Base-by-base conservation (phyloP, 805 yeast species). In the Kodamaea lidongshanica region DNA sequence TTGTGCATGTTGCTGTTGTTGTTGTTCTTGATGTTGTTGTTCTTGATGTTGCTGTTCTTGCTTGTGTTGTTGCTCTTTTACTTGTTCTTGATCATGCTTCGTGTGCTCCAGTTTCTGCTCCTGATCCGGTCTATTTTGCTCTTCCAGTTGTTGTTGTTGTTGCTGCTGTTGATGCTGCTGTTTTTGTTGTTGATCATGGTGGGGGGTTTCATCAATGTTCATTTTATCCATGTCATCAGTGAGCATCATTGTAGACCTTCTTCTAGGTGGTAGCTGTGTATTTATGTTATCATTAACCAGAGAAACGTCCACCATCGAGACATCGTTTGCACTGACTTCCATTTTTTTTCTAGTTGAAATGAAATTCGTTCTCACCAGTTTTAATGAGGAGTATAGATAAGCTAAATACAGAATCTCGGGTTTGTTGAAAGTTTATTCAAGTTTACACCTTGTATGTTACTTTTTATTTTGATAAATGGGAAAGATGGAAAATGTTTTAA, bases 191-290 rank as follows among this genome's bases (percentile, higher is more conserved):
- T 27, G 38, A 16, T 19, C 19, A 10, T 24, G 30, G 8, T 34
- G 34, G 16, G 27, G 20, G 15, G 20, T 13, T 26, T 42, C 31
- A 24, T 60, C 65, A 23, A 67, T 55, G 36, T 69, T 70, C 46
- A 66, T 58, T 35, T 61, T 67, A 30, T 74, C 79, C 39, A 60
- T 65, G 20, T 81, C 89, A 37, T 79, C 87, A 1, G 79, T 74
- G 23, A 84, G 67, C 10, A 83, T 74, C 31, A 83, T 44, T 0
- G 92, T 81, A 2, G 88, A 78, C 52, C 78, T 79, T 40, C 86
- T 65, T 44, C 84, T 66, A 6, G 38, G 35, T 2, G 70, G 69
- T 10, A 13, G 28, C 33, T 18, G 32, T 28, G 28, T 28, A 16
- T 34, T 40, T n/a, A n/a, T n/a, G 13, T 19, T 29, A 17, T 40